These are phyloP conservation scores for Ophiostoma quercus DNA, from an alignment of 2,329 filamentous ascomycete genomes.

Conservation along the genomic window DNA sequence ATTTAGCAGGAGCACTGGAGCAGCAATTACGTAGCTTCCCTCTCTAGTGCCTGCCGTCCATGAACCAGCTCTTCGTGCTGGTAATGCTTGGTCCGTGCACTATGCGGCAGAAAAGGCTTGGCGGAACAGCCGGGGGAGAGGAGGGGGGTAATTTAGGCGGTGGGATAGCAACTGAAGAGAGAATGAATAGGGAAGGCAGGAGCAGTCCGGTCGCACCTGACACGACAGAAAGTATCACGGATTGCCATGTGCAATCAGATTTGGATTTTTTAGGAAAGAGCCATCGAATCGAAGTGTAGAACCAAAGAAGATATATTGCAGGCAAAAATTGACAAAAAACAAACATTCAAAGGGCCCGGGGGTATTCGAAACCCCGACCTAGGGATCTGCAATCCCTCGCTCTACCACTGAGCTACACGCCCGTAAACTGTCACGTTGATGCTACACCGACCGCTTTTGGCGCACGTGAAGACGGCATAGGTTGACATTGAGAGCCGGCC, in stretches of 20 bases:
- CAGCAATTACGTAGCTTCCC: conserved; percentile 13
- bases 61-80: not conserved
- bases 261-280: no score
- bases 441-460: not conserved
- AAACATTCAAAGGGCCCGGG: no score
- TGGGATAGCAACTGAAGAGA: not conserved
- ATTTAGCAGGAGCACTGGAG: conserved; percentile 12
- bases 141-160: not conserved
- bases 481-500: not conserved
- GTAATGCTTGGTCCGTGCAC: conserved; percentile 15
- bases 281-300: no score
- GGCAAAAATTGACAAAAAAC: no score
- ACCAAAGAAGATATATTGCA: no score
- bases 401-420: no score
- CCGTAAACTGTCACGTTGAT: no score
- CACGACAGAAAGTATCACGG: no score
- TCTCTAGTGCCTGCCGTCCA: not conserved
- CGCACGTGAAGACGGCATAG: conserved; percentile 15
- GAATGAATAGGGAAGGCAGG: not conserved
- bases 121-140: not conserved
- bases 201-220: no score
- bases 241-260: no score
- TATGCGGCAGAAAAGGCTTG: conserved; percentile 14
- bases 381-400: no score
- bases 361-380: no score